Evolutionary conservation across 169 alveolate genomes (phyloP).

Genomic region (Plasmodium berghei): DNA sequence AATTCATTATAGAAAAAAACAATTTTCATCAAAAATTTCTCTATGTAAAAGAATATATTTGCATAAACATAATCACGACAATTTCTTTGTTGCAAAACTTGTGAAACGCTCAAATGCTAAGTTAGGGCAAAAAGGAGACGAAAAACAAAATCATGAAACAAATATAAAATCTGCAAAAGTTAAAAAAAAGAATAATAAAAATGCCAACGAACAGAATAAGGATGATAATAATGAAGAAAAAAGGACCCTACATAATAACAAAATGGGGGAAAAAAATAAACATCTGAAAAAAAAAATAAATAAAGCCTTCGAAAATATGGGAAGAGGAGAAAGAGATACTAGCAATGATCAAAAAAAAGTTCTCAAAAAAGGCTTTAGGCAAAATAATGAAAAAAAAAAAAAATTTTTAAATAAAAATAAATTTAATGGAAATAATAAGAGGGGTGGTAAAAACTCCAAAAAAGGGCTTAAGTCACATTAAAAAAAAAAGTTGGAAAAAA

Average conservation of each 20-base stretch:
- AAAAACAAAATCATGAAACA: background rate
- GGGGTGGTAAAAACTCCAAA: background rate
- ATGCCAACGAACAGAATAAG: background rate
- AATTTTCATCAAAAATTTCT: slow-evolving; percentile 91
- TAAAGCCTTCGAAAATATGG: no score
- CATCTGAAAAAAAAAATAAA: no score
- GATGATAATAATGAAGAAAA: background rate
- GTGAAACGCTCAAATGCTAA: slow-evolving; percentile 92
- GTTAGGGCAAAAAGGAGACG: slow-evolving; percentile 61
- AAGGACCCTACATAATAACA: background rate
- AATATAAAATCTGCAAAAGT: background rate
- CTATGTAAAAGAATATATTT: slow-evolving; percentile 94
- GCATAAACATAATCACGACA: slow-evolving; percentile 97
- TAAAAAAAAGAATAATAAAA: background rate
- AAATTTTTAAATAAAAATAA: background rate
- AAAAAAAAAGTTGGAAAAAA: background rate
- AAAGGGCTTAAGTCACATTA: background rate
- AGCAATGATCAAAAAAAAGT: background rate
- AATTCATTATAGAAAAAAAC: slow-evolving; percentile 91
- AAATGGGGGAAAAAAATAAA: background rate
- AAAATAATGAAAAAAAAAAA: background rate
- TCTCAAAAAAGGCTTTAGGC: background rate
- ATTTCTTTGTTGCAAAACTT: slow-evolving; percentile 97
- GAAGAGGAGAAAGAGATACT: background rate
- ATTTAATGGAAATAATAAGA: background rate